Percentiles rank a stretch among this genome's conserved stretches.
phyloP scores from a whole-genome alignment of 1,284 basidiomycete genomes.

The Coniferiporia weirii region DNA sequence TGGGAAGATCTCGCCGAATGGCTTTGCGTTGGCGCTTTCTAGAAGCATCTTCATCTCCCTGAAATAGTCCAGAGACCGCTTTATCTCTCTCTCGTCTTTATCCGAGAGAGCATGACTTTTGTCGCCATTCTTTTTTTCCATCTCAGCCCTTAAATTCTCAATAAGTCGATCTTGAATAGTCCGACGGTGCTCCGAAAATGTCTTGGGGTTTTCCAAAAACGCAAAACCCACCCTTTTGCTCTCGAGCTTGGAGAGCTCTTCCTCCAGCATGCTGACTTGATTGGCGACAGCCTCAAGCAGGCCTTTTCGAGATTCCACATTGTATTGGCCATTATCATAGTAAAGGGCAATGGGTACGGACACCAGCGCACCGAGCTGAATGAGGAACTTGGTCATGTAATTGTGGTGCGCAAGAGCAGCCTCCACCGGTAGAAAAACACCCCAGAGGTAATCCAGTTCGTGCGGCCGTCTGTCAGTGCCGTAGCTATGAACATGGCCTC shows the following conservation, averaged over 20 bases:
- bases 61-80: conserved; percentile 31
- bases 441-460: conserved; percentile 22
- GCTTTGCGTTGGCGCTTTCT: conserved; percentile 36
- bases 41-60: conserved; percentile 33
- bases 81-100: conserved; percentile 12
- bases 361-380: conserved; percentile 38
- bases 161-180: background rate
- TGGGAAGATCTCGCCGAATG: conserved; percentile 37
- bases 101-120: too few relatives aligned
- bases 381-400: conserved; percentile 38
- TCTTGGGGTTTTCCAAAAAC: conserved; percentile 1
- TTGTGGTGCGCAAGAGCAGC: conserved; percentile 35
- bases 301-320: conserved; percentile 23
- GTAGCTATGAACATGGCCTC: background rate
- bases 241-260: conserved; percentile 20
- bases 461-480: conserved; percentile 1
- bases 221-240: conserved; percentile 11
- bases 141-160: background rate
- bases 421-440: conserved; percentile 36
- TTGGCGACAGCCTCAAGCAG: conserved; percentile 38
- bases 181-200: conserved; percentile 6
- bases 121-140: background rate
- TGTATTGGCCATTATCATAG: conserved; percentile 9
- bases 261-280: conserved; percentile 25
- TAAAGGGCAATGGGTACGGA: conserved; percentile 30